These are phyloP conservation scores for Globisporangium sylvaticum DNA, from an alignment of 352 stramenopile genomes.

Conservation along the genomic window DNA sequence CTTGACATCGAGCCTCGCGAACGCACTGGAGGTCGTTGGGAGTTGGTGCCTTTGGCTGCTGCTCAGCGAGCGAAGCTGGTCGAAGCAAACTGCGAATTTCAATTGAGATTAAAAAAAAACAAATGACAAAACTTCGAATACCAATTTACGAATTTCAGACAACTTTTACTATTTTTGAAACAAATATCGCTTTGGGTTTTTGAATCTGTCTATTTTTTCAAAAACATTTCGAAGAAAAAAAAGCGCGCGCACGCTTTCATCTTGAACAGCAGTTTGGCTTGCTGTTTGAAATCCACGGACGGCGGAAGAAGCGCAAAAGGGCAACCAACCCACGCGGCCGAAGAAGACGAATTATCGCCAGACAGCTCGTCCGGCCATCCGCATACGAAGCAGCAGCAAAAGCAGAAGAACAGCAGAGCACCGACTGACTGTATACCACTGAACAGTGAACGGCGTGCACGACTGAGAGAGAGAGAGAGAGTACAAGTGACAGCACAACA, in stretches of 20 bases:
- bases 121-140: neutral
- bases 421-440: neutral
- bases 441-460: too few species aligned
- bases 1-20: too few species aligned
- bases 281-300: neutral
- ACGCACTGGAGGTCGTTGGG: too few species aligned
- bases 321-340: neutral
- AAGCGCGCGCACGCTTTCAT: neutral
- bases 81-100: too few species aligned
- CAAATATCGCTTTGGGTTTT: neutral
- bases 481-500: slow-evolving; percentile 21
- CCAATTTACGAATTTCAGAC: neutral
- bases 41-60: too few species aligned
- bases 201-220: neutral
- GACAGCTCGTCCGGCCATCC: neutral
- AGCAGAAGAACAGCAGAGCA: neutral
- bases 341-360: neutral
- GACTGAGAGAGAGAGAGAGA: neutral
- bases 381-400: neutral
- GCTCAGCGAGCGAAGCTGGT: too few species aligned
- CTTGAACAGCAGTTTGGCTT: too few species aligned
- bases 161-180: neutral
- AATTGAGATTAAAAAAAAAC: neutral
- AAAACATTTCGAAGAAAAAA: neutral
- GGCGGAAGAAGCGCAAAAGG: neutral